Base-by-base conservation (phyloP, 495 filamentous ascomycete genomes). In the Parathielavia hyrcaniae region DNA sequence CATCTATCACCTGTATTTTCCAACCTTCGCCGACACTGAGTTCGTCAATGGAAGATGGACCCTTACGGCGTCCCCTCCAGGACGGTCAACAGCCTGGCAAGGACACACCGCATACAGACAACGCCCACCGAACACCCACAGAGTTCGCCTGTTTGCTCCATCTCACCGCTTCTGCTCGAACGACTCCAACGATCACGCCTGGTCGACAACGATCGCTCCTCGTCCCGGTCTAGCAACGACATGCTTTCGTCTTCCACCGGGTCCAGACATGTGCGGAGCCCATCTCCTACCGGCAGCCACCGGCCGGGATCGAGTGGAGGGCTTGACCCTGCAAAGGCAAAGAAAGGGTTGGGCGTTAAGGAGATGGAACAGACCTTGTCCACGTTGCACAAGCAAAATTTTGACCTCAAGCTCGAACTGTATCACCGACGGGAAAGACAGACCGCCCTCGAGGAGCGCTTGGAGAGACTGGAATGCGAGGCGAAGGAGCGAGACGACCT, bases 391-490 rank as follows among this genome's bases (percentile, higher is more conserved):
- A 95, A 95, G 64, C 82, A 92, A 65, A 93, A 95, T 63, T 97
- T 95, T 65, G 88, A 91, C 65, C 76, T 97, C 56, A 95, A 95
- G 69, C 75, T 96, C 48, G 88, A 92, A 59, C 76, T 96, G 1
- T 88, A 82, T 63, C 87, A 96, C 61, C 79, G 86, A 49, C 82
- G 89, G 26, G 73, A 83, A 65, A 72, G 71, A 50, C 77, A 81
- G 62, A 70, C 69, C 16, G 57, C 57, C 6, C 62, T 91, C 41
- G 84, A 88, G 63, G 77, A 81, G 53, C 77, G 82, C 44, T 61
- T 90, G 44, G 81, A 87, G 46, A 78, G 76, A 53, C 77, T 87
- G 17, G 78, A 82, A 55, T 72, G 64, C 6, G 70, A 81, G 49
- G 75, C 82, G 48, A 72, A 75, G 17, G 76, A 82, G 49, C 66